A percentile compares a stretch with the other conserved stretches of the same genome.
Evolutionary conservation across 2,329 filamentous ascomycete species (phyloP).

Genomic region (Talaromyces verruculosus): DNA sequence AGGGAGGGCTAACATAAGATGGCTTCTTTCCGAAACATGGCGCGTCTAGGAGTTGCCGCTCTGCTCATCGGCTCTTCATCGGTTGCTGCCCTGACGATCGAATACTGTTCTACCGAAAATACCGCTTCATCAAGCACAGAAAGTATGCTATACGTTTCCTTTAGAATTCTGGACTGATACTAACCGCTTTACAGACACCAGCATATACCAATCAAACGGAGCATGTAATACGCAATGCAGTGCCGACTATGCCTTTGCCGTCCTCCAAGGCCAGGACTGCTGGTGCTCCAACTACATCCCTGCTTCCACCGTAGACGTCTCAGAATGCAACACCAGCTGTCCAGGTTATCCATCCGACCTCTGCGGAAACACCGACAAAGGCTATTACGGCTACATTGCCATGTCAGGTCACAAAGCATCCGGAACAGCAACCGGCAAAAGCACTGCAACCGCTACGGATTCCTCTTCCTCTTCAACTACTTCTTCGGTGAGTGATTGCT

Average conservation of each 20-base stretch:
- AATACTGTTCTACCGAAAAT: conserved; percentile 47
- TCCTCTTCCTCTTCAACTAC: conserved; percentile 12
- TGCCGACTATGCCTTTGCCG: conserved; percentile 46
- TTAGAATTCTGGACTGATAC: not conserved
- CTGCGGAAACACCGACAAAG: conserved; percentile 44
- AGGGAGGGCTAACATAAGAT: not conserved
- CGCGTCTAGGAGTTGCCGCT: conserved; percentile 23
- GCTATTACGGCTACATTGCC: conserved; percentile 46
- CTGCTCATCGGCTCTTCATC: conserved; percentile 31
- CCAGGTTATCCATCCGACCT: conserved; percentile 50
- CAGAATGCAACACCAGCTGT: conserved; percentile 43
- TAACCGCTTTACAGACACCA: conserved; percentile 32
- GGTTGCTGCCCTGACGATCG: conserved; percentile 29
- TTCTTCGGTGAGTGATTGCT: conserved; percentile 17
- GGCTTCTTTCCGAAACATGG: conserved; percentile 1
- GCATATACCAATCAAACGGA: conserved; percentile 49
- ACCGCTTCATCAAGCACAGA: conserved; percentile 42
- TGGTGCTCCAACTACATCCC: conserved; percentile 53
- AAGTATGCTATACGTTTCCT: conserved; percentile 32
- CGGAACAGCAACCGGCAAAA: conserved; percentile 32
- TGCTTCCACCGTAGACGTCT: conserved; percentile 34
- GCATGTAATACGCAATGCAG: conserved; percentile 42
- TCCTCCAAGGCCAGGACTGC: conserved; percentile 48
- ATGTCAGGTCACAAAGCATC: conserved; percentile 36
- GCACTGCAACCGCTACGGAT: conserved; percentile 19